Evolutionary conservation across 2,329 filamentous ascomycete species (phyloP).

Genomic region (Fusarium succisae): DNA sequence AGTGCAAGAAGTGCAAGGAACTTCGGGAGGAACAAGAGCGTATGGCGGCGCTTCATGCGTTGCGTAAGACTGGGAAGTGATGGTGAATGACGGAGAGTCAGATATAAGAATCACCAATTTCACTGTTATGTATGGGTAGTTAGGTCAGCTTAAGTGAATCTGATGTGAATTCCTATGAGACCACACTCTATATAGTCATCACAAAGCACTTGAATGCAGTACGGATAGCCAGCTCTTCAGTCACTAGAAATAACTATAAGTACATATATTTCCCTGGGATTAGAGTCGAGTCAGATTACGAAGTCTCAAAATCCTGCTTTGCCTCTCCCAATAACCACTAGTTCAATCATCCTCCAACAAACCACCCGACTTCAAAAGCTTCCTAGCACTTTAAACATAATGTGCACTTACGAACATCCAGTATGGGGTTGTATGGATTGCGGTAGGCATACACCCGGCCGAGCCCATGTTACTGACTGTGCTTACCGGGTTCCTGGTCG

Average conservation of each 20-base stretch:
- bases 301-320: too few species aligned
- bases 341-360: too few species aligned
- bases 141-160: background rate
- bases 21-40: background rate
- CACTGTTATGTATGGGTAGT: background rate
- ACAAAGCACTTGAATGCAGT: accelerated
- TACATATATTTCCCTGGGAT: background rate
- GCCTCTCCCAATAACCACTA: background rate
- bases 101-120: background rate
- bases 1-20: background rate
- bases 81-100: too few species aligned
- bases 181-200: too few species aligned
- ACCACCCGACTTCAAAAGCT: accelerated
- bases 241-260: background rate
- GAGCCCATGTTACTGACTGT: background rate
- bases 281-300: accelerated
- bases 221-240: accelerated
- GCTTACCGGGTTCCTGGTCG: background rate
- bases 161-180: too few species aligned
- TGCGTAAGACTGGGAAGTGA: too few species aligned
- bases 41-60: background rate
- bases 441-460: background rate
- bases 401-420: background rate
- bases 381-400: accelerated
- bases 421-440: background rate